A percentile compares a stretch with the other conserved stretches of the same genome.
Conservation (phyloP, 768 basidiomycete genomes). For the Kwoniella dendrophila region DNA sequence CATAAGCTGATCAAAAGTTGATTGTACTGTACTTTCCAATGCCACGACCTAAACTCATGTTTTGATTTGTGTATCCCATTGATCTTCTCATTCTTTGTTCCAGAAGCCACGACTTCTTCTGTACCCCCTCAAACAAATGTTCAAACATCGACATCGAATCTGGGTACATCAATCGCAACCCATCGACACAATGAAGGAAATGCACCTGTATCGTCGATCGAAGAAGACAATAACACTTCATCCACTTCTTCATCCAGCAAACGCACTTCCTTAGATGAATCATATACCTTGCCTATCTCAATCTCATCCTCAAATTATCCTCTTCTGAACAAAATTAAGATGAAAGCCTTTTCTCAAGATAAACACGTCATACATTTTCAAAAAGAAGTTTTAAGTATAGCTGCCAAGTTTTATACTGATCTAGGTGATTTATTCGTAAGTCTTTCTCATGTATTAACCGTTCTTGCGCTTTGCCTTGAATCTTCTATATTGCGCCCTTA, state of each 20-base stretch:
- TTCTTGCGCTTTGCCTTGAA: not conserved
- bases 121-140: not conserved
- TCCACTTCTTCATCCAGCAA: not conserved
- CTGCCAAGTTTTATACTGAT: conserved; percentile 12
- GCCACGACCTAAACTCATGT: conserved; percentile 8
- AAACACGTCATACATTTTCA: conserved; percentile 15
- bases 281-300: not conserved
- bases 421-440: conserved; percentile 21
- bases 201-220: too few relatives aligned
- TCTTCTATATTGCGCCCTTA: not conserved
- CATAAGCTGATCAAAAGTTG: not conserved
- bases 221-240: conserved; percentile 14
- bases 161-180: too few relatives aligned
- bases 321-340: conserved; percentile 5
- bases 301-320: conserved; percentile 1
- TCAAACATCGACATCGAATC: not conserved
- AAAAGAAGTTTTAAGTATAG: conserved; percentile 8
- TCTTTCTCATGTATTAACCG: not conserved
- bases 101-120: not conserved
- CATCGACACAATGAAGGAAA: too few relatives aligned
- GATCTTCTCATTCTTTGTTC: not conserved
- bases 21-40: too few relatives aligned
- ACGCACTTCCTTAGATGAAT: not conserved
- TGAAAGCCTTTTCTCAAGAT: not conserved
- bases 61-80: conserved; percentile 2